phyloP scores from a whole-genome alignment of 1,284 basidiomycete species.

The Cutaneotrichosporon sp. region DNA sequence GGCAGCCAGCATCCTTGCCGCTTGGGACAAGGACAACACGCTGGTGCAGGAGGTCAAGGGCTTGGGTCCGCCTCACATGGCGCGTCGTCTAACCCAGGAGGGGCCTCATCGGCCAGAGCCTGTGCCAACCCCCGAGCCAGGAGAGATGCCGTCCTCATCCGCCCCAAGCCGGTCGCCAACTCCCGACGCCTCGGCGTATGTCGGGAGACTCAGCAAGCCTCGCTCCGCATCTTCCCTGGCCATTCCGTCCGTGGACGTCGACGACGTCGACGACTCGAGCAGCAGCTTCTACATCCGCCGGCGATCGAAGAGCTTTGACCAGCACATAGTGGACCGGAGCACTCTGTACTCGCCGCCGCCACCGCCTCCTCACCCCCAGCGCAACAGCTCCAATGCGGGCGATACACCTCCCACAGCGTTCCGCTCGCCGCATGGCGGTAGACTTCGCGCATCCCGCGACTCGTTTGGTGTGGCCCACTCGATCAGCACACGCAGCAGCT shows the following conservation, averaged over 20 bases:
- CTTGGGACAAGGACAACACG: slow-evolving; percentile 20
- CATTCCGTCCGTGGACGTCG: not conserved
- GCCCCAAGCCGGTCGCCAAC: not conserved
- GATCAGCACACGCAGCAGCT: slow-evolving; percentile 4
- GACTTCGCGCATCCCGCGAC: slow-evolving; percentile 12
- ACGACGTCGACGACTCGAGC: slow-evolving; percentile 1
- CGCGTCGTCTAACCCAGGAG: not conserved
- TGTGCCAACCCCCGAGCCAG: not conserved
- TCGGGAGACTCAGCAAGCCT: not conserved
- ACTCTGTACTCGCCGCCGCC: slow-evolving; percentile 21
- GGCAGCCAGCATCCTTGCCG: slow-evolving; percentile 36
- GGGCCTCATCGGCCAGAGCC: not conserved
- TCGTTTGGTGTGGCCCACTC: slow-evolving; percentile 18
- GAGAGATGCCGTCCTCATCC: not conserved
- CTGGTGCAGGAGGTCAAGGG: not conserved
- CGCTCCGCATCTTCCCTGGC: slow-evolving; percentile 1
- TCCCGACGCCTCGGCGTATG: not conserved
- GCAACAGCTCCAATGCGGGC: not conserved
- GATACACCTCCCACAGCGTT: not conserved
- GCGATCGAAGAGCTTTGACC: slow-evolving; percentile 14
- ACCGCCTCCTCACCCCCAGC: slow-evolving; percentile 14
- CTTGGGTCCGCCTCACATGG: not conserved
- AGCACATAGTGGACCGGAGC: slow-evolving; percentile 10
- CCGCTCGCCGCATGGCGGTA: not conserved
- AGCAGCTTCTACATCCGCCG: slow-evolving; percentile 8